These are phyloP conservation scores for Agrocybe praecox DNA, from an alignment of 768 basidiomycete species.

Conservation along the genomic window DNA sequence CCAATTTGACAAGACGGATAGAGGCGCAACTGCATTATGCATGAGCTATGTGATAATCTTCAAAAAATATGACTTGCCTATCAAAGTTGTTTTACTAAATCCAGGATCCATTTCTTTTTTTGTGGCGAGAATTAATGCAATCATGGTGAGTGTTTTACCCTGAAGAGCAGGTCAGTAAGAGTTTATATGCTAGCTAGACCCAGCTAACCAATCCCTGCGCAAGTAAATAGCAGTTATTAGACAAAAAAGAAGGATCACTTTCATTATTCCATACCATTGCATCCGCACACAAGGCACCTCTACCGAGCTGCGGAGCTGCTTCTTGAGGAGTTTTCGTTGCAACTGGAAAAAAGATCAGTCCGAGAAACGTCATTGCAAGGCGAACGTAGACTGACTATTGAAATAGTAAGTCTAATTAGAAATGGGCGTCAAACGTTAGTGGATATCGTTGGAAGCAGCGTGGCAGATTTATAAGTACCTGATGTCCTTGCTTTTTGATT, in stretches of 20 bases:
- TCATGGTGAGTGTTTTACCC: constrained; percentile 93
- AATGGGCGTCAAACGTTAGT: neutral
- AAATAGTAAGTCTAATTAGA: constrained; percentile 60
- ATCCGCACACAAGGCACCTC: constrained; percentile 89
- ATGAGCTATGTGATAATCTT: neutral
- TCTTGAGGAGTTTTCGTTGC: constrained; percentile 83
- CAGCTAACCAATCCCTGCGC: constrained; percentile 43
- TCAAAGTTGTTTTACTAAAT: constrained; percentile 72
- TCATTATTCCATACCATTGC: constrained; percentile 63
- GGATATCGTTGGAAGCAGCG: neutral
- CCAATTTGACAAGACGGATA: constrained; percentile 89
- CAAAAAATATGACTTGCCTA: constrained; percentile 50
- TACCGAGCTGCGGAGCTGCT: constrained; percentile 63
- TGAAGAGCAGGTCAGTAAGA: constrained; percentile 19
- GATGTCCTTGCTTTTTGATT: constrained; percentile 51
- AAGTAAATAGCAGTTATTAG: neutral
- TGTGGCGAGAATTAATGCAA: constrained; percentile 80
- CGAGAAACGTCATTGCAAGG: neutral
- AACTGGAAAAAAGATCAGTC: constrained; percentile 39
- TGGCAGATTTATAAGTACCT: constrained; percentile 39
- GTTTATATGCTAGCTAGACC: neutral
- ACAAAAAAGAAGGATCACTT: neutral
- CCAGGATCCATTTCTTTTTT: constrained; percentile 59
- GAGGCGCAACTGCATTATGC: constrained; percentile 62
- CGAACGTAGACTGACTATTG: constrained; percentile 50